Conservation (phyloP, 495 filamentous ascomycete genomes). For the Neurospora sp. region DNA sequence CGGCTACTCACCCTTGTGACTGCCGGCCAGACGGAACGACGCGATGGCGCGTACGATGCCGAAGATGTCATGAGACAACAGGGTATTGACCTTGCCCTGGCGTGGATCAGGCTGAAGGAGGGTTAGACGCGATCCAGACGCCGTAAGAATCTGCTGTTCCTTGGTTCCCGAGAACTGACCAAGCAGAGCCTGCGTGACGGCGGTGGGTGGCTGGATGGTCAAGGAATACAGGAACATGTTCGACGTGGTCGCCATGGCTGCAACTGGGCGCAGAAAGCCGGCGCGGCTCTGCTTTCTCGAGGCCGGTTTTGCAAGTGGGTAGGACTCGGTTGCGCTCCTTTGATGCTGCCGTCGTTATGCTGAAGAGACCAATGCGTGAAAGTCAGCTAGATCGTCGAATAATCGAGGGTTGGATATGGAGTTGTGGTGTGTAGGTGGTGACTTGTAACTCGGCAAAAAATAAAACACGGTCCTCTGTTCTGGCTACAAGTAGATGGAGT, state of each 20-base stretch:
- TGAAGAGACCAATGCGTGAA: background rate
- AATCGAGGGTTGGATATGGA: background rate
- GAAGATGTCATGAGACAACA: slow-evolving; percentile 88
- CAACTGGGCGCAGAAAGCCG: slow-evolving; percentile 39
- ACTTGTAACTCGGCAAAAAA: slow-evolving; percentile 4
- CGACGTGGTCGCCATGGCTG: slow-evolving; percentile 87
- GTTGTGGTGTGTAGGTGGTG: background rate
- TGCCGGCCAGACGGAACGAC: slow-evolving; percentile 83
- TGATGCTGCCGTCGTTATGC: background rate
- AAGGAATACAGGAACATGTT: slow-evolving; percentile 97
- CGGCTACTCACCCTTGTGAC: slow-evolving; percentile 80
- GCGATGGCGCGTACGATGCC: slow-evolving; percentile 84
- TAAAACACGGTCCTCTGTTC: background rate
- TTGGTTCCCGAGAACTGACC: slow-evolving; percentile 91
- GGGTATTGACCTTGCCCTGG: slow-evolving; percentile 72
- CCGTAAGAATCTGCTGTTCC: slow-evolving; percentile 93
- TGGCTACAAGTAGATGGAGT: background rate
- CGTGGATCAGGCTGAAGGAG: slow-evolving; percentile 78
- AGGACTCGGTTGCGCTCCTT: background rate
- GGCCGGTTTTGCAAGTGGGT: background rate
- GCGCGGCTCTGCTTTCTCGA: slow-evolving; percentile 30
- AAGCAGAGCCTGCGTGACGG: slow-evolving; percentile 78
- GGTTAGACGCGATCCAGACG: slow-evolving; percentile 79
- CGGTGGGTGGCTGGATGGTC: slow-evolving; percentile 83
- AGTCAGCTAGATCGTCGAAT: background rate